phyloP scores from a whole-genome alignment of 2,329 filamentous ascomycete genomes.

The Sordariomycetes sp. region DNA sequence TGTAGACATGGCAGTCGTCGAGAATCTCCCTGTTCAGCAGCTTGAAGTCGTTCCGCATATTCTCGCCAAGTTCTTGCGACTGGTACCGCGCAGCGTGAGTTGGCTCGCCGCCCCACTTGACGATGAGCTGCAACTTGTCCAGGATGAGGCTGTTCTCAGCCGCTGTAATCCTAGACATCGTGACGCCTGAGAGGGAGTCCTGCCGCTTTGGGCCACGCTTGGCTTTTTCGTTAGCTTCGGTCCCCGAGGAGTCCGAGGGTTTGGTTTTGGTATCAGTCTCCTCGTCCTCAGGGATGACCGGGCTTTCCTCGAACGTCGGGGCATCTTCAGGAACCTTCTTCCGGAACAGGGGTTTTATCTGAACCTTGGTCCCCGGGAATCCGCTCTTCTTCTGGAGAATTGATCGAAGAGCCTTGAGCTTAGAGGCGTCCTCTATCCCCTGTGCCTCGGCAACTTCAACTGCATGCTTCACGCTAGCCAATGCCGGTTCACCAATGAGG shows the following conservation, averaged over 20 bases:
- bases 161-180: slow-evolving; percentile 87
- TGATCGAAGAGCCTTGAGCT: slow-evolving; percentile 76
- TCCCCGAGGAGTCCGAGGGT: slow-evolving; percentile 7
- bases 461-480: slow-evolving; percentile 80
- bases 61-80: slow-evolving; percentile 86
- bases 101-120: slow-evolving; percentile 98
- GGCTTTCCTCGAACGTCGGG: slow-evolving; percentile 19
- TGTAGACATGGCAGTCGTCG: slow-evolving; percentile 89
- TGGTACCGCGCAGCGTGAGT: slow-evolving; percentile 97
- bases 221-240: slow-evolving; percentile 9
- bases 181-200: slow-evolving; percentile 81
- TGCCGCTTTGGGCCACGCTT: slow-evolving; percentile 51
- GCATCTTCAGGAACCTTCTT: slow-evolving; percentile 65
- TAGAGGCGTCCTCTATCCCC: slow-evolving; percentile 73
- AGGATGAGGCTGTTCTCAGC: slow-evolving; percentile 86
- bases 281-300: slow-evolving; percentile 10
- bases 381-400: slow-evolving; percentile 86
- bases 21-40: slow-evolving; percentile 87
- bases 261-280: slow-evolving; percentile 15
- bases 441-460: slow-evolving; percentile 71
- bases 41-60: slow-evolving; percentile 89
- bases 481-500: slow-evolving; percentile 79
- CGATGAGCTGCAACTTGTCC: slow-evolving; percentile 93
- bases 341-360: slow-evolving; percentile 98
- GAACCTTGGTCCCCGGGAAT: slow-evolving; percentile 94